Evolutionary conservation across 495 filamentous ascomycete species (phyloP), one percentile per base, ranked within the genome.

Genomic region (Apiosordaria backusii): DNA sequence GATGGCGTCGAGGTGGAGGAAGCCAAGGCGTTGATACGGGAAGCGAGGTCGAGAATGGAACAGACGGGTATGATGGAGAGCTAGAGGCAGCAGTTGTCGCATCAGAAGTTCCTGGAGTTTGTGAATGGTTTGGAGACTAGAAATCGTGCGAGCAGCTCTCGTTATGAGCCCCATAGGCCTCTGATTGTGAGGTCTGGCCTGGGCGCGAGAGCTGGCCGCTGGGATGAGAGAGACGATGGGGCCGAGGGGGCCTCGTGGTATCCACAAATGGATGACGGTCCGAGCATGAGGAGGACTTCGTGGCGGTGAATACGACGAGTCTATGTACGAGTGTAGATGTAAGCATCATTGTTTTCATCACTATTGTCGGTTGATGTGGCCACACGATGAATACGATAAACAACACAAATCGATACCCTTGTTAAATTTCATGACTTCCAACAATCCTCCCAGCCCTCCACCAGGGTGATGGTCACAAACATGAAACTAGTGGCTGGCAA

Each of bases 1-100:
- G 96, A 99, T 79, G 96, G 96, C 0, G 88, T 93, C 25, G 96
- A 99, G 78, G 92, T 99, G 18, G 96, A 99, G 76, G 96, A 99
- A 77, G 96, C 96, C 16, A 97, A 98, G 81, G 93, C 93, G 3
- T 81, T 99, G 67, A 91, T 97, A 68, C 84, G 93, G 65, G 95
- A 98, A 80, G 84, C 96, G 22, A 82, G 94, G 68, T 90, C 91
- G 4, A 85, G 93, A 74, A 85, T 92, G 75, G 91, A 95, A 70
- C 74, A 74, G 77, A 75, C 72, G 69, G 75, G 66, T 61, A 64
- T 68, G 62, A 64, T 70, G 70, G 73, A 70, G 57, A 65, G 72
- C 65, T 76, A 76, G 73, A 68, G 60, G 71, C 63, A 45, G 35
- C 35, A 45, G 35, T 45, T 45, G 35, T 45, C 35, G 35, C 35